phyloP scores from a whole-genome alignment of 2,329 filamentous ascomycete species.

The Stemphylium vesicarium region DNA sequence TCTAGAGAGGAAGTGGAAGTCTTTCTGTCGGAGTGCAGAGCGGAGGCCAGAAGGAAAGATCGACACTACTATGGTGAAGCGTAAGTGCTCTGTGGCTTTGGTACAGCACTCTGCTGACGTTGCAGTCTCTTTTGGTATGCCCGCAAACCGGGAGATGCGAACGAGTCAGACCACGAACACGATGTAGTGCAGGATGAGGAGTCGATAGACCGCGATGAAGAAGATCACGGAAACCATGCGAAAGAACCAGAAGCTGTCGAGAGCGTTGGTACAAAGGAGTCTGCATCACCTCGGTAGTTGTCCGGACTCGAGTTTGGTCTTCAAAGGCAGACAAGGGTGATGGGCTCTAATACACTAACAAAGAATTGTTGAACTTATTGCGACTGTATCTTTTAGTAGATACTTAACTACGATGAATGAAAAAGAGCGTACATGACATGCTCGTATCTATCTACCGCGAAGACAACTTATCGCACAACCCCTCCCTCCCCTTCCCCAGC shows the following conservation, averaged over 20 bases:
- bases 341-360: too few relatives aligned
- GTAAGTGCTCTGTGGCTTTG: slow-evolving; percentile 15
- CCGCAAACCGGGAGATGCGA: slow-evolving; percentile 22
- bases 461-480: too few relatives aligned
- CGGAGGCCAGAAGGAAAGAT: slow-evolving; percentile 33
- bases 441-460: too few relatives aligned
- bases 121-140: slow-evolving; percentile 35
- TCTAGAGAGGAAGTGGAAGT: slow-evolving; percentile 37
- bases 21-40: slow-evolving; percentile 35
- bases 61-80: slow-evolving; percentile 36
- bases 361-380: too few relatives aligned
- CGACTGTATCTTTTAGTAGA: too few relatives aligned
- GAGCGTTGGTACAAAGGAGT: too few relatives aligned
- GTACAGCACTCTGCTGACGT: background rate
- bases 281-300: too few relatives aligned
- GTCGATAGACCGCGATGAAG: slow-evolving; percentile 31
- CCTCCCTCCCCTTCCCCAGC: too few relatives aligned
- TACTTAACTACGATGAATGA: too few relatives aligned
- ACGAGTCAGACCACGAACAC: background rate
- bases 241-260: background rate
- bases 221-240: slow-evolving; percentile 1
- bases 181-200: slow-evolving; percentile 31
- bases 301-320: too few relatives aligned
- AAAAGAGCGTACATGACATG: too few relatives aligned
- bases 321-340: too few relatives aligned